Conservation (phyloP, 2,329 filamentous ascomycete species). For the Pseudogymnoascus verrucosus region DNA sequence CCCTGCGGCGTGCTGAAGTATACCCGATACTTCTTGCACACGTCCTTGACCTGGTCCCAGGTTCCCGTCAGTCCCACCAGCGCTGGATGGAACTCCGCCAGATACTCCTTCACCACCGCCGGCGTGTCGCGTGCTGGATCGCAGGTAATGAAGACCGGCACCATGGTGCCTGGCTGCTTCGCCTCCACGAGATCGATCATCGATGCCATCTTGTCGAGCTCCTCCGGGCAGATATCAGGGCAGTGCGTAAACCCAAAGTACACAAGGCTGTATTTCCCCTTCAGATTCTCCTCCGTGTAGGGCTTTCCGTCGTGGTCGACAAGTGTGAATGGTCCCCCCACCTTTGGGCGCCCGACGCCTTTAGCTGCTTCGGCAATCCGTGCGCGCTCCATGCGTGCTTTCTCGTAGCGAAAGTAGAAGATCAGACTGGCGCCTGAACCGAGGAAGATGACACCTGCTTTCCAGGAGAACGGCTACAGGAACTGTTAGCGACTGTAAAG, state of each 20-base stretch:
- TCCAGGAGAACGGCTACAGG: constrained; percentile 80
- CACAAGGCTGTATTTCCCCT: constrained; percentile 78
- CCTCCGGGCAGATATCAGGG: constrained; percentile 96
- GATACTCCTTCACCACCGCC: constrained; percentile 73
- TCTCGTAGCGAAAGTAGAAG: constrained; percentile 90
- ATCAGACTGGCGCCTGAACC: constrained; percentile 67
- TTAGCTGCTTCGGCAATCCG: constrained; percentile 87
- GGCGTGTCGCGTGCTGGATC: constrained; percentile 89
- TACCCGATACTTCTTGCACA: constrained; percentile 93
- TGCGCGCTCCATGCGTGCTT: constrained; percentile 81
- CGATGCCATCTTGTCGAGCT: constrained; percentile 97
- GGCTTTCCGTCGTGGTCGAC: constrained; percentile 71
- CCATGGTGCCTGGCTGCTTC: constrained; percentile 30
- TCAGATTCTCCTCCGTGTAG: constrained; percentile 73
- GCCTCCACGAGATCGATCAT: constrained; percentile 72
- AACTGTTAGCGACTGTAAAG: neutral
- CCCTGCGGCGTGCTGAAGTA: constrained; percentile 91
- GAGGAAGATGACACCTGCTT: constrained; percentile 80
- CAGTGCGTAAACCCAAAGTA: constrained; percentile 99
- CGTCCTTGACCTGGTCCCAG: constrained; percentile 86
- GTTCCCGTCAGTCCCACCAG: constrained; percentile 87
- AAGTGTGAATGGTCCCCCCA: constrained; percentile 79
- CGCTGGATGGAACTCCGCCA: constrained; percentile 80
- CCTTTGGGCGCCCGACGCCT: constrained; percentile 85
- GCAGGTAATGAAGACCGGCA: constrained; percentile 83